Percentiles rank a stretch among this genome's conserved stretches.
phyloP scores from a whole-genome alignment of 2,329 filamentous ascomycete genomes.

The Venturia carpophila region DNA sequence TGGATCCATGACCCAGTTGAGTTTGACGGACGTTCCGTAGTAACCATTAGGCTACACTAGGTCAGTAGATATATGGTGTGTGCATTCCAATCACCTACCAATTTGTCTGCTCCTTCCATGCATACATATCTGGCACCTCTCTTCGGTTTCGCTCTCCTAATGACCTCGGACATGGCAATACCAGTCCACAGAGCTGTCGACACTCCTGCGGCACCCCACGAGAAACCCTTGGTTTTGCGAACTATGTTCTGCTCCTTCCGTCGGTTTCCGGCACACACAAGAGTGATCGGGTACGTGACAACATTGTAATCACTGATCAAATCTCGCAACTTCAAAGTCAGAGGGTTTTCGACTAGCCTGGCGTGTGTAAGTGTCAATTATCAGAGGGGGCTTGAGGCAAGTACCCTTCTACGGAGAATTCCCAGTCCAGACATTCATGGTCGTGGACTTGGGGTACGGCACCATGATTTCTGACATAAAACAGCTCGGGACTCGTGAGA shows the following conservation, averaged over 20 bases:
- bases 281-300: conserved; percentile 75
- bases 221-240: conserved; percentile 86
- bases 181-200: conserved; percentile 87
- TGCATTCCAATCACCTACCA: conserved; percentile 39
- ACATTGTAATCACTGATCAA: conserved; percentile 70
- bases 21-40: conserved; percentile 80
- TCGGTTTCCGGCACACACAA: conserved; percentile 87
- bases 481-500: conserved; percentile 76
- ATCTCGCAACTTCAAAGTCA: conserved; percentile 63
- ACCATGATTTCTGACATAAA: conserved; percentile 90
- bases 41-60: conserved; percentile 62
- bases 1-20: conserved; percentile 80
- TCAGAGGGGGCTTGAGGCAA: conserved; percentile 21
- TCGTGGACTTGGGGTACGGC: conserved; percentile 69
- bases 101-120: conserved; percentile 82
- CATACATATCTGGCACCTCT: conserved; percentile 73
- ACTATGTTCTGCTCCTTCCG: conserved; percentile 90
- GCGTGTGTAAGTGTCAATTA: background rate
- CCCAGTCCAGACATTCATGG: conserved; percentile 66
- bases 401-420: conserved; percentile 67
- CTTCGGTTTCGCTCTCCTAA: conserved; percentile 59
- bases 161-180: conserved; percentile 63
- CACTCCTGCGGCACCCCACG: conserved; percentile 81
- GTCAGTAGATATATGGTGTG: conserved; percentile 20
- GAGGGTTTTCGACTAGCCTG: conserved; percentile 66